phyloP scores from a whole-genome alignment of 768 basidiomycete species.

The Pleurotus platypus region DNA sequence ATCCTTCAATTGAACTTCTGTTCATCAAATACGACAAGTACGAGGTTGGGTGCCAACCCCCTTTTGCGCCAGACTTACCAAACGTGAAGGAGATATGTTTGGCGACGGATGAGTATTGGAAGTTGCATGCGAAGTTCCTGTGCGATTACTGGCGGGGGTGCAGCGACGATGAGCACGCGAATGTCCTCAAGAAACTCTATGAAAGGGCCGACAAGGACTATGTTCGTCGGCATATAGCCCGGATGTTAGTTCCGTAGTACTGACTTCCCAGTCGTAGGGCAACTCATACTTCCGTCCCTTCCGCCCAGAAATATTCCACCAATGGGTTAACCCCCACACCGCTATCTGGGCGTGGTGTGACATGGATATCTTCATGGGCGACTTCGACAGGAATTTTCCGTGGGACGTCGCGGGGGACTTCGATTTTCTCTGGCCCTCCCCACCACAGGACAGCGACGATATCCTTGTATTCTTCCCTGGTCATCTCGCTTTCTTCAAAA shows the following conservation, averaged over 20 bases:
- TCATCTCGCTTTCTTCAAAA: constrained; percentile 8
- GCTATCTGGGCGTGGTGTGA: constrained; percentile 12
- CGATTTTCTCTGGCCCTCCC: constrained; percentile 2
- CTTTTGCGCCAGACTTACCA: neutral
- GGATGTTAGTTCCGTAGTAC: neutral
- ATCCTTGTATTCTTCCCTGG: constrained; percentile 4
- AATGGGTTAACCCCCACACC: constrained; percentile 9
- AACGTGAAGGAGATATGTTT: constrained; percentile 5
- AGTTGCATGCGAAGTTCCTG: constrained; percentile 4
- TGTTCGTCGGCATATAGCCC: neutral
- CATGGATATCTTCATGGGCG: constrained; percentile 8
- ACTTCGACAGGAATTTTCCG: constrained; percentile 8
- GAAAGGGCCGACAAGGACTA: neutral
- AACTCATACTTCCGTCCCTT: constrained; percentile 8
- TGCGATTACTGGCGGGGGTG: constrained; percentile 8
- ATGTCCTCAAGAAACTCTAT: neutral
- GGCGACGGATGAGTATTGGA: constrained; percentile 1
- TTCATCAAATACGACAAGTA: constrained; percentile 8
- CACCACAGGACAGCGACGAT: neutral
- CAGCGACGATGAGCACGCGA: neutral
- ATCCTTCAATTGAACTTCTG: constrained; percentile 8
- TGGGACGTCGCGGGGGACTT: constrained; percentile 8
- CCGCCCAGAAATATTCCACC: constrained; percentile 5
- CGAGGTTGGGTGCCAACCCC: neutral
- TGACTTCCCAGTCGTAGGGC: neutral